These are phyloP conservation scores for Suillus lakei DNA, from an alignment of 768 basidiomycete species.

Conservation along the genomic window DNA sequence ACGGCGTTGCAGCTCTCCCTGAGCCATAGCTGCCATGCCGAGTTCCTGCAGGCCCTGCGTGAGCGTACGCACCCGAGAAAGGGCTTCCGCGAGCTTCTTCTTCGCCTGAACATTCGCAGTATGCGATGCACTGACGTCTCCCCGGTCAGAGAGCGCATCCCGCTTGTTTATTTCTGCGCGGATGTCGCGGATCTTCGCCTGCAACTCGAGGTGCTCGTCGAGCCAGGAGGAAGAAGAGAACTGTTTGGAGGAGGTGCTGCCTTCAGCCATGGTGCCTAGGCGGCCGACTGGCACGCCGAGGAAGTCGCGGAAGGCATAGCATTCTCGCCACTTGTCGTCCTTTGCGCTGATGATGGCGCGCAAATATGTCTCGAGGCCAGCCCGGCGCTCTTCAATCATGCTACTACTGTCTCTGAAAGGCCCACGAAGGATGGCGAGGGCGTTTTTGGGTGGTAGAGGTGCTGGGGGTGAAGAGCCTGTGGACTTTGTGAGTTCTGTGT, in stretches of 20 bases:
- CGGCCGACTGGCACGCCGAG: conserved; percentile 79
- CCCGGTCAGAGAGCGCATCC: conserved; percentile 78
- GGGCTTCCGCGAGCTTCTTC: conserved; percentile 76
- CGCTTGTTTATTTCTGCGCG: conserved; percentile 88
- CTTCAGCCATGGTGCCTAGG: conserved; percentile 40
- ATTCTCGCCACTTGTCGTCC: conserved; percentile 83
- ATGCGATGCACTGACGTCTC: conserved; percentile 77
- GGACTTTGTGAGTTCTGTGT: conserved; percentile 80
- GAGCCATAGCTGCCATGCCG: conserved; percentile 73
- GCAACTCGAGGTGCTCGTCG: conserved; percentile 83
- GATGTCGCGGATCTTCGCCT: conserved; percentile 76
- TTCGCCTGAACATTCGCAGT: conserved; percentile 85
- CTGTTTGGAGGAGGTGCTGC: conserved; percentile 41
- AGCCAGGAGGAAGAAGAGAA: conserved; percentile 87
- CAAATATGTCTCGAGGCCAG: conserved; percentile 82
- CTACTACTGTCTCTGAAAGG: conserved; percentile 53
- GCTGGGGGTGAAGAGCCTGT: conserved; percentile 81
- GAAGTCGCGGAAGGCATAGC: conserved; percentile 82
- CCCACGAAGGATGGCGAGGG: conserved; percentile 68
- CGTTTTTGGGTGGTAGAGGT: conserved; percentile 84
- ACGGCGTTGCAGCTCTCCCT: conserved; percentile 91
- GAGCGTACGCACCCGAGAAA: conserved; percentile 75
- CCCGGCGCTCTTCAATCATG: conserved; percentile 76
- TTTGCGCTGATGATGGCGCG: conserved; percentile 83
- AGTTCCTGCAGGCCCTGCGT: conserved; percentile 71